Base-by-base conservation (phyloP, 208 protist genomes). In the Wallacemonas sp. region DNA sequence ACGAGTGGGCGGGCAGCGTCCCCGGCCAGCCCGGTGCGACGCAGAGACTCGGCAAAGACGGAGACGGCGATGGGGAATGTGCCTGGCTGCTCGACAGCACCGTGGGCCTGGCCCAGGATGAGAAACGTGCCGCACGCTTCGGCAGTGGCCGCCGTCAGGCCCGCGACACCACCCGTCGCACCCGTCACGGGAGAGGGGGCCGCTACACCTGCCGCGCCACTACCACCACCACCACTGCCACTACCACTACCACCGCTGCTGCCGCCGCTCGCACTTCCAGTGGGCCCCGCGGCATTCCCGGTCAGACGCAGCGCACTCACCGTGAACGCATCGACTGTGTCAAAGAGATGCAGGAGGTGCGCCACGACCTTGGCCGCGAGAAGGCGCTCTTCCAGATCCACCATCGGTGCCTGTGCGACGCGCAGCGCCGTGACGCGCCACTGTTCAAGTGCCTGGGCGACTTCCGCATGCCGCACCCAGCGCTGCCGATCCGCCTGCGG, bases 1-100 rank as follows among this genome's bases (percentile, higher is more conserved):
- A 72, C 41, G 30, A 67, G 33, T 1, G 56, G 34, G 39, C 30
- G 30, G 32, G 55, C 55, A 6, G 60, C 56, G 19, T 77, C 75
- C 26, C 64, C 72, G 27, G 58, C 61, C 23, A 81, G 32, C 39
- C 76, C 67, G 24, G 49, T 57, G 23, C 70, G 71, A n/a, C 67
- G 69, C 33, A 81, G 64, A 48, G 74, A 60, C 34, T 82, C 71
- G 12, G 79, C 61, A 9, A 87, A 57, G 58, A 88, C 70, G 26
- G 81, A 89, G 38, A 79, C 76, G 24, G 77, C 83, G 30, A 93
- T 83, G 2, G 80, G 27, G 68, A 58, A 58, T 2, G 52, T 58
- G 41, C 17, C 67, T 61, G 33, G 56, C 36, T 14, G 41, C 19
- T 29, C 57, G 2, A 48, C 54, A 4, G 32, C 19, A 21, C 49